Evolutionary conservation across 2,329 filamentous ascomycete genomes (phyloP), one percentile per base, ranked within the genome.

Genomic region (Sporothrix mexicana): DNA sequence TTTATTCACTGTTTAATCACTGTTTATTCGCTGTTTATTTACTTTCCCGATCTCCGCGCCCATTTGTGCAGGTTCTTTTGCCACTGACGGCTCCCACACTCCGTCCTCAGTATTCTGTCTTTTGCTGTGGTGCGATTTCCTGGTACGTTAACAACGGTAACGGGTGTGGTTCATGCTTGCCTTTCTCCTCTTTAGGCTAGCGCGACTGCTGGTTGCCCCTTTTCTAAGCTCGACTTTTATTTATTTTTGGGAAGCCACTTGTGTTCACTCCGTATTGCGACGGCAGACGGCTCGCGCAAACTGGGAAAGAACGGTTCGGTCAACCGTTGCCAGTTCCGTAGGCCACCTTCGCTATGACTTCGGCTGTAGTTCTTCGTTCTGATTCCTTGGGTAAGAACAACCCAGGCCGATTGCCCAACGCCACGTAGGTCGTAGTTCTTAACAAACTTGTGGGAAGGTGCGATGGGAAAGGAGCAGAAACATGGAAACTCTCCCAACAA

Each of bases 101-200:
- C 62, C 62, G 36, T 62, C 12, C 25, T 62, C 30, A 25, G 43
- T 49, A 49, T 67, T 30, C 49, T 51, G 25, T 23, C n/a, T 69
- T 69, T 45, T 57, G 62, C 45, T 36, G 43, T 43, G 36, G 36
- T 59, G 67, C 36, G 49, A 25, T 59, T 59, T 59, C 49, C 30
- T 57, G 49, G 66, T 57, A 57, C 67, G 36, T 51, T 69, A 69
- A 36, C 67, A 20, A 51, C 51, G 51, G 51, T 25, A 59, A 59
- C 67, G 67, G 66, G 64, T 13, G 66, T 69, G 67, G 67, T 69
- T 69, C 67, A 51, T 69, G 49, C 67, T 51, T 69, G 49, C 49
- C 51, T 69, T 41, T 23, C 8, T 57, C 67, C 20, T 7, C 12
- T 69, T 47, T 41, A 15, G 49, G 67, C 67, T 69, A 69, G 67